phyloP scores from a whole-genome alignment of 345 rosid species.

The Eucalyptus microcorys region DNA sequence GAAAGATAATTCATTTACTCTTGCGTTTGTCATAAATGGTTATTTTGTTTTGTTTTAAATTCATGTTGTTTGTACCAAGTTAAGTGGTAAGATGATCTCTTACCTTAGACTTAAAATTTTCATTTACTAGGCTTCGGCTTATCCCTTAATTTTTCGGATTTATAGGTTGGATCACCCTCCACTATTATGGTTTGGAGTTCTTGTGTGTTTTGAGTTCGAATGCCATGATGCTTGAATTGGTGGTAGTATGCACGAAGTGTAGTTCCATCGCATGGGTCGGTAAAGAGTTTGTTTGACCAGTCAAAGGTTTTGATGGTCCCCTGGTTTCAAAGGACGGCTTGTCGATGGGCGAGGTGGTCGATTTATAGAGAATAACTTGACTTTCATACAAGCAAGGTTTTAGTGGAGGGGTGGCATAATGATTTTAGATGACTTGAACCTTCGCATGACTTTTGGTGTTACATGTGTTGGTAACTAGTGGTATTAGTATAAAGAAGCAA shows the following conservation, averaged over 20 bases:
- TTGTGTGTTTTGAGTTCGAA: too few species aligned
- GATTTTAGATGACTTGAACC: neutral
- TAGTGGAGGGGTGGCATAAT: neutral
- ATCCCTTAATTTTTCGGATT: neutral
- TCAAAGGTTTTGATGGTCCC: too few species aligned
- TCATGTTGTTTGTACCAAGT: neutral
- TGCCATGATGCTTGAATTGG: too few species aligned
- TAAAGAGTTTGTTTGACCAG: too few species aligned
- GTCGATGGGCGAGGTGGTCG: neutral
- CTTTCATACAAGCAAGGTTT: neutral
- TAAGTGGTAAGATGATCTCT: neutral
- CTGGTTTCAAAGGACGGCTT: rapidly evolving
- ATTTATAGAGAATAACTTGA: neutral
- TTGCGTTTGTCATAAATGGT: neutral
- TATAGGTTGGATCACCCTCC: neutral
- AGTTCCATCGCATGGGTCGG: too few species aligned
- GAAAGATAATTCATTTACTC: too few species aligned
- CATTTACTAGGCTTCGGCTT: neutral
- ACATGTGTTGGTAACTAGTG: too few species aligned
- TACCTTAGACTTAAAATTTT: neutral
- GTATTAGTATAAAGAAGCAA: too few species aligned
- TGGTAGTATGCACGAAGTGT: too few species aligned
- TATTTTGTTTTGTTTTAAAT: too few species aligned
- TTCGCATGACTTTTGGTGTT: neutral
- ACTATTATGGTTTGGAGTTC: neutral